phyloP scores from a whole-genome alignment of 345 rosid species.

The Boechera retrofracta region DNA sequence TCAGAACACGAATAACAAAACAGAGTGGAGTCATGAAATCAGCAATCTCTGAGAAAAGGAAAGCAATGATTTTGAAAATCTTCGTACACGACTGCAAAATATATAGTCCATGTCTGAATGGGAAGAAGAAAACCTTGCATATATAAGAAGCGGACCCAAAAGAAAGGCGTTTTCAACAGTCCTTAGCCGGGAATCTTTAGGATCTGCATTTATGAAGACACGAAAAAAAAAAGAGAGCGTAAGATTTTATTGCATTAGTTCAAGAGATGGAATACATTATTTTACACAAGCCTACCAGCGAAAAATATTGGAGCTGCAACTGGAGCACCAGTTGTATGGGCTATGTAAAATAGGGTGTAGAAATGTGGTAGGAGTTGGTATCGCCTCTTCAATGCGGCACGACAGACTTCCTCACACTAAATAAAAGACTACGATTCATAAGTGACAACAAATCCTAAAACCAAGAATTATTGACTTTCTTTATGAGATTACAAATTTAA shows the following conservation, averaged over 20 bases:
- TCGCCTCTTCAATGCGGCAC: constrained; percentile 87
- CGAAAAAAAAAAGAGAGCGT: background rate
- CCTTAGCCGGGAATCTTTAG: constrained; percentile 73
- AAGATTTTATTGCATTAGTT: constrained; percentile 19
- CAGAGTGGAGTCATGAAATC: constrained; percentile 15
- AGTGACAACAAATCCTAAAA: background rate
- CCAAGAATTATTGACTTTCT: background rate
- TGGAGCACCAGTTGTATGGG: constrained; percentile 78
- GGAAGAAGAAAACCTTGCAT: constrained; percentile 65
- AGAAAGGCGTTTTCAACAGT: constrained; percentile 77
- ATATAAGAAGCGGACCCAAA: constrained; percentile 76
- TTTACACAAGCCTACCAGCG: constrained; percentile 62
- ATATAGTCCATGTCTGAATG: constrained; percentile 13
- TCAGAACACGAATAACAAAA: constrained; percentile 20
- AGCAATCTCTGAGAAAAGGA: constrained; percentile 9
- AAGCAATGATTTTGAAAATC: background rate
- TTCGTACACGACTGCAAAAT: background rate
- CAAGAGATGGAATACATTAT: constrained; percentile 14
- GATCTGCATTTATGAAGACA: constrained; percentile 55
- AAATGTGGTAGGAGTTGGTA: constrained; percentile 83
- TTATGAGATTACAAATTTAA: constrained; percentile 12
- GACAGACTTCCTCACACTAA: constrained; percentile 94
- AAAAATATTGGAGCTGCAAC: constrained; percentile 86
- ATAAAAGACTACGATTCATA: background rate
- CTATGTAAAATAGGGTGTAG: constrained; percentile 81